Percentiles rank a stretch among this genome's conserved stretches.
These are phyloP conservation scores for Yamadazyma atmosphaerica DNA, from an alignment of 1,139 yeast species.

Conservation along the genomic window DNA sequence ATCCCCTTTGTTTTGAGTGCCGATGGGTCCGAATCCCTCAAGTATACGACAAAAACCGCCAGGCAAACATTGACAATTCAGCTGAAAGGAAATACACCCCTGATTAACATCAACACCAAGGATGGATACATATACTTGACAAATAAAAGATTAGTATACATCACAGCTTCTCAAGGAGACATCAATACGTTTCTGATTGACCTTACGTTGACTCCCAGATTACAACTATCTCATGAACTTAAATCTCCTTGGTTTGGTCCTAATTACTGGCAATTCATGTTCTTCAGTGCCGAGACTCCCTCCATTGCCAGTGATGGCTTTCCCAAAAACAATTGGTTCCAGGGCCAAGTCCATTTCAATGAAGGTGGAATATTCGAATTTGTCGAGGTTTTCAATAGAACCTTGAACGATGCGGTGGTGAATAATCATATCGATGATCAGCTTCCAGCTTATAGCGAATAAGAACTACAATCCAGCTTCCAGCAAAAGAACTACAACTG, in stretches of 20 bases:
- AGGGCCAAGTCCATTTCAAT: constrained; percentile 39
- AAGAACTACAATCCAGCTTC: not conserved
- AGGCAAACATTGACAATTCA: constrained; percentile 20
- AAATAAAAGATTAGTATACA: constrained; percentile 33
- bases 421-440: constrained; percentile 45
- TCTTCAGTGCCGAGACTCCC: constrained; percentile 31
- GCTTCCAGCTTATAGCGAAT: constrained; percentile 37
- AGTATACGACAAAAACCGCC: constrained; percentile 20
- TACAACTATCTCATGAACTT: constrained; percentile 37
- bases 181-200: constrained; percentile 36
- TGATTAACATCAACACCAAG: constrained; percentile 26
- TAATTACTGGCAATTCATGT: constrained; percentile 48
- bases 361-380: constrained; percentile 52
- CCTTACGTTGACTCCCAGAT: constrained; percentile 19
- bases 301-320: constrained; percentile 43
- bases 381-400: constrained; percentile 25
- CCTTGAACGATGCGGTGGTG: constrained; percentile 32
- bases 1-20: constrained; percentile 24
- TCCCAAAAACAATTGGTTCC: constrained; percentile 39
- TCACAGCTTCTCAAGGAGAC: constrained; percentile 43
- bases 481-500: no score
- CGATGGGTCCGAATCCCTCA: constrained; percentile 20
- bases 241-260: constrained; percentile 59
- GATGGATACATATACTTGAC: constrained; percentile 42
- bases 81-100: constrained; percentile 16